Conservation (phyloP, 352 stramenopile genomes). For the Pythium scleroteichum region DNA sequence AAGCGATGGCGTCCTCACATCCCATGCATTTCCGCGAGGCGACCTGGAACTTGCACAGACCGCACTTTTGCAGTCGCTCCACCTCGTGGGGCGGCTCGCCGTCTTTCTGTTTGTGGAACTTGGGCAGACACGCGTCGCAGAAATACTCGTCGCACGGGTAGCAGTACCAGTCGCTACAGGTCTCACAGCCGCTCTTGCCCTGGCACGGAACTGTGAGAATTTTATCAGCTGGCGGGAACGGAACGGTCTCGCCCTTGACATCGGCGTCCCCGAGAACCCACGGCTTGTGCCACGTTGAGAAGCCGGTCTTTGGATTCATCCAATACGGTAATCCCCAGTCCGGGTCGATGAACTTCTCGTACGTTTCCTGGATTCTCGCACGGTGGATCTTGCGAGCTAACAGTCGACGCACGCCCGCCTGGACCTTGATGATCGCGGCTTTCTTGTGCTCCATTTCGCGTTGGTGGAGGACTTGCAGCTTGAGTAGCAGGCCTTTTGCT, state of each 20-base stretch:
- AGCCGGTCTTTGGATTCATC: constrained; percentile 64
- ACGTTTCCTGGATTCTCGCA: constrained; percentile 39
- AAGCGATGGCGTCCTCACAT: constrained; percentile 26
- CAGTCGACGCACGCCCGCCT: constrained; percentile 33
- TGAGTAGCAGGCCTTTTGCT: constrained; percentile 32
- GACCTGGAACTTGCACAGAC: constrained; percentile 66
- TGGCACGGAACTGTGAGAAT: constrained; percentile 48
- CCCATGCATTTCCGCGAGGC: constrained; percentile 50
- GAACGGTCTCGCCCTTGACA: constrained; percentile 45
- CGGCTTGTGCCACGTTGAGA: constrained; percentile 74
- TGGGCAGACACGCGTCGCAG: constrained; percentile 40
- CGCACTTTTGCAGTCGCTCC: constrained; percentile 38
- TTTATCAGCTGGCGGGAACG: constrained; percentile 40
- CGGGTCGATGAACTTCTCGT: constrained; percentile 76
- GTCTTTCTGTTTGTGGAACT: constrained; percentile 40
- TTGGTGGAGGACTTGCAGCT: constrained; percentile 17
- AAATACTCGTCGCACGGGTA: constrained; percentile 64
- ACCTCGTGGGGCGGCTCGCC: constrained; percentile 8
- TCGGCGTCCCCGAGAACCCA: constrained; percentile 50
- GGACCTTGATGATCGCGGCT: constrained; percentile 35
- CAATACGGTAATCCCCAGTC: constrained; percentile 67
- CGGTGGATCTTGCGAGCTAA: constrained; percentile 39
- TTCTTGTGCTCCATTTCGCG: constrained; percentile 19
- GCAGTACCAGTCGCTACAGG: constrained; percentile 61
- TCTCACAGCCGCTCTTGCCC: constrained; percentile 38